These are phyloP conservation scores for Physcomitrellopsis africana DNA, from an alignment of 225 moss, liverwort and hornwort species.

Conservation along the genomic window DNA sequence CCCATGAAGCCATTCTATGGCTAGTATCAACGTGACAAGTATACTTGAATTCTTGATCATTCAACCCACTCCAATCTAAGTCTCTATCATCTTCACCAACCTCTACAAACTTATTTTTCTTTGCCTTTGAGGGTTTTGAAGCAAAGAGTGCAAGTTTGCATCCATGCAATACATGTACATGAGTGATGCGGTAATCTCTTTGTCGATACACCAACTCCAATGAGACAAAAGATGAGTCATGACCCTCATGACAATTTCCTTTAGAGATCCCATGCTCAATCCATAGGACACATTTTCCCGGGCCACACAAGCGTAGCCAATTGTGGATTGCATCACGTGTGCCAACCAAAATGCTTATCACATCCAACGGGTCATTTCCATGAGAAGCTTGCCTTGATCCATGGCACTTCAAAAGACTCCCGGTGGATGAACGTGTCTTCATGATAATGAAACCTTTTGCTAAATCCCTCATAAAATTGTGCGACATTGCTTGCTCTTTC, in stretches of 20 bases:
- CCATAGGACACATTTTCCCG: conserved; percentile 71
- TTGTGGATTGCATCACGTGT: conserved; percentile 60
- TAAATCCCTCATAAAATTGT: conserved; percentile 29
- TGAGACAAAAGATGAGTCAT: conserved; percentile 18
- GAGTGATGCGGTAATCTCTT: conserved; percentile 40
- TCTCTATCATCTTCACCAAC: background rate
- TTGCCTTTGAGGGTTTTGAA: background rate
- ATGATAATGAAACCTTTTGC: conserved; percentile 56
- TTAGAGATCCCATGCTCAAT: conserved; percentile 16
- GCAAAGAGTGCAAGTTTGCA: conserved; percentile 36
- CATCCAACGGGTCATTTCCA: conserved; percentile 1
- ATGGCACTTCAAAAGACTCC: conserved; percentile 35
- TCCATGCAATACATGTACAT: conserved; percentile 44
- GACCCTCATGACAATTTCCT: background rate
- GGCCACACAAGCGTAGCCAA: conserved; percentile 65
- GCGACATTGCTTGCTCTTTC: conserved; percentile 22
- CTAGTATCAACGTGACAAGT: background rate
- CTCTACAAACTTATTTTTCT: background rate
- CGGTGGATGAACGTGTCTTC: conserved; percentile 40
- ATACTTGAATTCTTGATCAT: background rate
- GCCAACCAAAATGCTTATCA: conserved; percentile 62
- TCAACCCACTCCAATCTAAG: conserved; percentile 32
- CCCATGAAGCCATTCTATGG: background rate
- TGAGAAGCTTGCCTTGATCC: conserved; percentile 16
- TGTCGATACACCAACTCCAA: conserved; percentile 72